These are phyloP conservation scores for Fusarium multiceps DNA, from an alignment of 2,329 filamentous ascomycete species.

Conservation along the genomic window DNA sequence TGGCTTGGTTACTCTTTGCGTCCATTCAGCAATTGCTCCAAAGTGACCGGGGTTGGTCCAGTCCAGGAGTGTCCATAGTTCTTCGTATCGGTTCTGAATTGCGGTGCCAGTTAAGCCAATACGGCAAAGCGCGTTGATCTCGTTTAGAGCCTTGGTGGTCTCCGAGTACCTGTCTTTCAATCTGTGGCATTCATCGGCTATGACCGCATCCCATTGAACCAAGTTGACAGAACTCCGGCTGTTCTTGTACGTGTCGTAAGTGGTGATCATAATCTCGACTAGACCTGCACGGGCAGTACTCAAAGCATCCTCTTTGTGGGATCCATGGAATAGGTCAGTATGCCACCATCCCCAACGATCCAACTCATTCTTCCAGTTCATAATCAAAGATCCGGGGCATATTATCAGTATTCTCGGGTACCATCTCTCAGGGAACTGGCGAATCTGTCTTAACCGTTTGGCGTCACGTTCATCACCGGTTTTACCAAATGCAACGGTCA, in stretches of 20 bases:
- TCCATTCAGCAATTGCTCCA: slow-evolving; percentile 78
- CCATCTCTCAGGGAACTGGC: slow-evolving; percentile 73
- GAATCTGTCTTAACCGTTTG: slow-evolving; percentile 89
- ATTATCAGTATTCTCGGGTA: slow-evolving; percentile 84
- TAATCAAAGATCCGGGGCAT: slow-evolving; percentile 87
- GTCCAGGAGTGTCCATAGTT: slow-evolving; percentile 94
- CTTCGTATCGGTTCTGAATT: slow-evolving; percentile 98
- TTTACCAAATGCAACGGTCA: slow-evolving; percentile 93
- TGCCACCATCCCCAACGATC: slow-evolving; percentile 97
- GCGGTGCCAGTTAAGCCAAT: slow-evolving; percentile 95
- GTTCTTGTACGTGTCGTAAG: slow-evolving; percentile 90
- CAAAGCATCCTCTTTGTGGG: slow-evolving; percentile 73
- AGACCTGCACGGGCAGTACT: slow-evolving; percentile 79
- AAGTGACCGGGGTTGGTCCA: slow-evolving; percentile 90
- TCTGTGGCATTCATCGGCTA: slow-evolving; percentile 93
- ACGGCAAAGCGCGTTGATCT: slow-evolving; percentile 89
- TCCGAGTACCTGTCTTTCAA: slow-evolving; percentile 84
- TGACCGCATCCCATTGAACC: slow-evolving; percentile 90
- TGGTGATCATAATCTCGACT: slow-evolving; percentile 92
- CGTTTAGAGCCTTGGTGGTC: slow-evolving; percentile 86
- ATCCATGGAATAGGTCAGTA: slow-evolving; percentile 82
- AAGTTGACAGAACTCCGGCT: slow-evolving; percentile 79
- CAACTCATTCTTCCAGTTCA: slow-evolving; percentile 91
- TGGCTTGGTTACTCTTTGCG: slow-evolving; percentile 78
- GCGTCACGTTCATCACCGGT: slow-evolving; percentile 86